phyloP scores from a whole-genome alignment of 345 rosid species.

The Crucihimalaya himalaica region DNA sequence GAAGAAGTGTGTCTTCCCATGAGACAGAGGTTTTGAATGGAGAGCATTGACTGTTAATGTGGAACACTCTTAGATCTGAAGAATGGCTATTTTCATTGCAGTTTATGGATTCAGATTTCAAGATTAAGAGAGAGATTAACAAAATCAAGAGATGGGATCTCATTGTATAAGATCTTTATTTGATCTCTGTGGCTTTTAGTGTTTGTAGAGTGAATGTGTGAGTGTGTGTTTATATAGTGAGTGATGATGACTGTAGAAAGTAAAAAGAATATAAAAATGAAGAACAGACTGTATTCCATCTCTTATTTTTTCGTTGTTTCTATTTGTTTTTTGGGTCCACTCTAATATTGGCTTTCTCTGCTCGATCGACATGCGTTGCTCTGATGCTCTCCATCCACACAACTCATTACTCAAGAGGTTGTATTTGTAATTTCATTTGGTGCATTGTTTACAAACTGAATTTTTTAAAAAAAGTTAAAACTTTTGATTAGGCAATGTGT shows the following conservation, averaged over 20 bases:
- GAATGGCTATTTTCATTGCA: conserved; percentile 53
- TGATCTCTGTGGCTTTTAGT: conserved; percentile 7
- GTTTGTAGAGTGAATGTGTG: conserved; percentile 28
- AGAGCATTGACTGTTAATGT: conserved; percentile 74
- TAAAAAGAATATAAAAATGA: conserved; percentile 14
- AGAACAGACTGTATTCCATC: conserved; percentile 75
- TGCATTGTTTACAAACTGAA: background rate
- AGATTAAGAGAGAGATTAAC: conserved; percentile 37
- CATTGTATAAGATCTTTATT: conserved; percentile 42
- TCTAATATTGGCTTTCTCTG: conserved; percentile 29
- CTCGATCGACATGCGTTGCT: conserved; percentile 26
- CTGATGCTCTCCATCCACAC: conserved; percentile 23
- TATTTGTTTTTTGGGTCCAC: conserved; percentile 24
- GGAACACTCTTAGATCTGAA: conserved; percentile 76
- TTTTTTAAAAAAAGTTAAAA: no score
- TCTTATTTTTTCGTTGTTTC: conserved; percentile 15
- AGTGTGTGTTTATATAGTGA: conserved; percentile 38
- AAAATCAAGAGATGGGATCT: conserved; percentile 34
- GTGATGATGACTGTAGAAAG: conserved; percentile 28
- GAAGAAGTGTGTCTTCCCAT: conserved; percentile 76
- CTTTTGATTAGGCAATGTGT: background rate
- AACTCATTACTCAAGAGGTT: conserved; percentile 6
- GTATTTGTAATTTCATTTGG: background rate
- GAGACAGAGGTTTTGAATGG: conserved; percentile 65
- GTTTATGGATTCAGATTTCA: conserved; percentile 44